Percentiles rank a stretch among this genome's conserved stretches.
Conservation (phyloP, 1,284 basidiomycete species). For the Mrakiaceae sp. region DNA sequence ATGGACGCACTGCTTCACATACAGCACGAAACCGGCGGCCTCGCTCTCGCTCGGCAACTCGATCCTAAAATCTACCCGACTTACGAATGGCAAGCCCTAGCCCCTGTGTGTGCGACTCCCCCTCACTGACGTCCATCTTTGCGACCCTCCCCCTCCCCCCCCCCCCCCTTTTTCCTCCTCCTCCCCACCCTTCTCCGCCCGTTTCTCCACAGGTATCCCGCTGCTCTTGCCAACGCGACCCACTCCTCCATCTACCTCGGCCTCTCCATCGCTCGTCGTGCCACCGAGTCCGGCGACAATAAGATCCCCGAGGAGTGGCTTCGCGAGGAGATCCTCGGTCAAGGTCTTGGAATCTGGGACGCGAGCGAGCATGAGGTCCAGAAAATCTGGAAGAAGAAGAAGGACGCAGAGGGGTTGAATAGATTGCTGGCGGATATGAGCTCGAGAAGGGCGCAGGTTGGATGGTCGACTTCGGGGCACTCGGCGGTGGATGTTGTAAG, state of each 20-base stretch:
- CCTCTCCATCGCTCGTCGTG: conserved; percentile 6
- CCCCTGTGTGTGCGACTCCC: neutral
- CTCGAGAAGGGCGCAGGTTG: conserved; percentile 31
- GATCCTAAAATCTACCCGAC: conserved; percentile 26
- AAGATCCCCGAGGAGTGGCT: conserved; percentile 20
- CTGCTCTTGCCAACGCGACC: conserved; percentile 28
- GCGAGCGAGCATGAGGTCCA: conserved; percentile 26
- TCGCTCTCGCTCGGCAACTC: conserved; percentile 32
- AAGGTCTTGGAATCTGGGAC: conserved; percentile 26
- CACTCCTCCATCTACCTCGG: conserved; percentile 29
- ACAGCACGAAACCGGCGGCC: conserved; percentile 36
- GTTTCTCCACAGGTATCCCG: conserved; percentile 19
- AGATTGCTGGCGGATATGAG: conserved; percentile 23
- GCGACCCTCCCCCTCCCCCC: neutral
- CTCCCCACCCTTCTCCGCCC: neutral
- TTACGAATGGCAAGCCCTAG: conserved; percentile 17
- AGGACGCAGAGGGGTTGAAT: neutral
- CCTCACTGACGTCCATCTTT: neutral
- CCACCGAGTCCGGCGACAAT: conserved; percentile 9
- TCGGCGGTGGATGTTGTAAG: conserved; percentile 32
- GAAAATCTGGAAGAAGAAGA: conserved; percentile 19
- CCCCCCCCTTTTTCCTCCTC: neutral
- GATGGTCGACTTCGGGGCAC: conserved; percentile 35
- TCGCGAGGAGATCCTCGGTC: conserved; percentile 19
- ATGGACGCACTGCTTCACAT: conserved; percentile 28